phyloP scores from a whole-genome alignment of 139 green algal genomes.

The Auxenochlorella pyrenoidosa region DNA sequence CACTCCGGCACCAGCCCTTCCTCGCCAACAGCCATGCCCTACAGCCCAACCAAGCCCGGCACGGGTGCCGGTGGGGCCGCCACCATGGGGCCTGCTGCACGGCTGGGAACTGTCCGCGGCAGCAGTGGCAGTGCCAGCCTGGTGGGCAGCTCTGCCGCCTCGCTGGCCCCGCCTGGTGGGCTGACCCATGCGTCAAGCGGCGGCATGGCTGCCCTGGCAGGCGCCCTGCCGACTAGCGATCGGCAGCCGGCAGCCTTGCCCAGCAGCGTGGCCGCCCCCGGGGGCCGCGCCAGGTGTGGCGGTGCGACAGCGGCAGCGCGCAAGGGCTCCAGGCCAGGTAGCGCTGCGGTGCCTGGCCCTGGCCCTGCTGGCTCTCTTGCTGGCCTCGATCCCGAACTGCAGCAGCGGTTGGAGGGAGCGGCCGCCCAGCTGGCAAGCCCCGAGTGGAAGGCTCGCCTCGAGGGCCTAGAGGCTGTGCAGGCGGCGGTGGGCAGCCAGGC shows the following conservation, averaged over 20 bases:
- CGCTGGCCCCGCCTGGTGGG: not conserved
- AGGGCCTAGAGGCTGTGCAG: constrained; percentile 1
- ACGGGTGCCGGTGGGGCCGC: not conserved
- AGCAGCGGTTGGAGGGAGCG: constrained; percentile 11
- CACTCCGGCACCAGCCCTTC: not conserved
- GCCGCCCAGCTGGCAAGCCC: not conserved
- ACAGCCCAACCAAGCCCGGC: not conserved
- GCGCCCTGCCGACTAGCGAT: not conserved
- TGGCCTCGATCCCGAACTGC: constrained; percentile 2
- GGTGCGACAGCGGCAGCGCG: not conserved
- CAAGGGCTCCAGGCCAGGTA: not conserved
- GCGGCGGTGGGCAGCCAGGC: not conserved
- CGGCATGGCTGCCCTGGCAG: not conserved
- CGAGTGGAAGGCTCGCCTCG: constrained; percentile 25
- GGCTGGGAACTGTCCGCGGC: not conserved
- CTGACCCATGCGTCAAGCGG: not conserved
- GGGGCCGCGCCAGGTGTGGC: no score
- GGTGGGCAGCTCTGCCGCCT: not conserved
- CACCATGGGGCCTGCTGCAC: not conserved
- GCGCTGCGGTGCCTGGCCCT: not conserved
- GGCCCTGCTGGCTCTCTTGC: not conserved
- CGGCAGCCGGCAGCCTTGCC: not conserved
- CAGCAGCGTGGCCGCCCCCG: not conserved
- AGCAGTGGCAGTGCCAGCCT: not conserved
- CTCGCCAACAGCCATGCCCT: not conserved